Base-by-base conservation (phyloP, 1,139 yeast genomes). In the Saccharomyces pastorianus region DNA sequence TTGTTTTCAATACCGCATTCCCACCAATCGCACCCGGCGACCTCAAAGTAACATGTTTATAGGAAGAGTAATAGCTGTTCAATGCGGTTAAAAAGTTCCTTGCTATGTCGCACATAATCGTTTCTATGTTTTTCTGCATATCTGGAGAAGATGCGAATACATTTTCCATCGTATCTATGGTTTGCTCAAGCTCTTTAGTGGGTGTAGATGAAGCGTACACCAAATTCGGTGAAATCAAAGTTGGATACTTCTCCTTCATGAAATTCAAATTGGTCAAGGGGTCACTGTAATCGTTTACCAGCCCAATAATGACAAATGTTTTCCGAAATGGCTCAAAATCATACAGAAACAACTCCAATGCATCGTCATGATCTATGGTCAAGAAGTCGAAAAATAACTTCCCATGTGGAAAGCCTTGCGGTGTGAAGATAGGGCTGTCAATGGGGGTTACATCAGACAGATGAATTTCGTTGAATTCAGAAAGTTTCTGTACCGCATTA, bases 291-390 rank as follows among this genome's bases (percentile, higher is more conserved):
- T 72, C 64, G 48, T 61, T 64, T 13, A 64, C 62, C 14, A 68
- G 50, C 0, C 95, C 96, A 38, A 91, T 64, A 0, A 87, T 75
- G 5, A 84, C 75, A 59, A 85, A 83, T 0, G 84, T 79, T 67
- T 89, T 89, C 52, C 98, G 73, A 69, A 79, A 88, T 1, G 96
- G 96, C 69, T 93, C 98, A 60, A 91, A 83, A 69, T 91, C 97
- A 61, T 87, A 88, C 53, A 91, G 73, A 56, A 87, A 85, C 8
- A 83, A 71, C 51, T 65, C 61, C 23, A 78, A 74, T 52, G 84
- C 88, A 26, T 76, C 74, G 56, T 85, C 88, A 11, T 79, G 57
- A 13, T 78, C 32, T 69, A 71, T 49, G 0, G 63, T 57, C 25
- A 50, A 57, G 59, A 83, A 82, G 55, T 85, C 85, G 61, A 79